Percentiles rank a stretch among this genome's conserved stretches.
These are phyloP conservation scores for Fistulinella prunicolor DNA, from an alignment of 768 basidiomycete species.

Conservation along the genomic window DNA sequence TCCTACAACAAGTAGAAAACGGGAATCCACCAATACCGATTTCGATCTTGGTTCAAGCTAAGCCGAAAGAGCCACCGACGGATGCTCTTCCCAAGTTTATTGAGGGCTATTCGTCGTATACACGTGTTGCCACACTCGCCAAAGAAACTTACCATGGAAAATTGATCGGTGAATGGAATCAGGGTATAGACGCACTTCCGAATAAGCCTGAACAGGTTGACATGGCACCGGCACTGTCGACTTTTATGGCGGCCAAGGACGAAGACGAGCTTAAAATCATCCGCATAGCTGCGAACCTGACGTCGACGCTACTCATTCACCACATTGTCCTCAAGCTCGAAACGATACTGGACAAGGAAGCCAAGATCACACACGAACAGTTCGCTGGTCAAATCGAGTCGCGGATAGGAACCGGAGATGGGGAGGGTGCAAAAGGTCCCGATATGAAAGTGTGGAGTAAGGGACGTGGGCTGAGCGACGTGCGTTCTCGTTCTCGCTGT, in stretches of 20 bases:
- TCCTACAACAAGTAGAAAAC: conserved; percentile 73
- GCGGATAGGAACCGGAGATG: conserved; percentile 72
- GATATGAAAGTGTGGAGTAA: conserved; percentile 93
- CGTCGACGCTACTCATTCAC: conserved; percentile 80
- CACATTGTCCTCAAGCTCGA: conserved; percentile 88
- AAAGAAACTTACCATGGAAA: conserved; percentile 90
- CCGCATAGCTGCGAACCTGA: conserved; percentile 71
- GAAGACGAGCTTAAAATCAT: conserved; percentile 88
- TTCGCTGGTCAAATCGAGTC: conserved; percentile 84
- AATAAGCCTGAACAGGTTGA: conserved; percentile 76
- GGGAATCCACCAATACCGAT: conserved; percentile 56
- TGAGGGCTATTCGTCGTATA: conserved; percentile 54
- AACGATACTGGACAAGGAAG: conserved; percentile 86
- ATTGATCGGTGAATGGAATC: conserved; percentile 83
- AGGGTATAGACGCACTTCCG: conserved; percentile 49
- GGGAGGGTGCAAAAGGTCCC: conserved; percentile 69
- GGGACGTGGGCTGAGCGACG: conserved; percentile 69
- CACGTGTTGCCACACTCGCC: conserved; percentile 67
- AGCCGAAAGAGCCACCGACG: conserved; percentile 72
- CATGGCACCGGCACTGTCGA: conserved; percentile 70
- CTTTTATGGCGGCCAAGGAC: conserved; percentile 85
- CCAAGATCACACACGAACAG: conserved; percentile 85
- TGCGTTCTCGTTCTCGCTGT: conserved; percentile 37
- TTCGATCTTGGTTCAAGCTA: conserved; percentile 75
- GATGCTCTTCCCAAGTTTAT: conserved; percentile 73